These are phyloP conservation scores for Tolypocladium endophyticum DNA, from an alignment of 2,329 filamentous ascomycete genomes.

Conservation along the genomic window DNA sequence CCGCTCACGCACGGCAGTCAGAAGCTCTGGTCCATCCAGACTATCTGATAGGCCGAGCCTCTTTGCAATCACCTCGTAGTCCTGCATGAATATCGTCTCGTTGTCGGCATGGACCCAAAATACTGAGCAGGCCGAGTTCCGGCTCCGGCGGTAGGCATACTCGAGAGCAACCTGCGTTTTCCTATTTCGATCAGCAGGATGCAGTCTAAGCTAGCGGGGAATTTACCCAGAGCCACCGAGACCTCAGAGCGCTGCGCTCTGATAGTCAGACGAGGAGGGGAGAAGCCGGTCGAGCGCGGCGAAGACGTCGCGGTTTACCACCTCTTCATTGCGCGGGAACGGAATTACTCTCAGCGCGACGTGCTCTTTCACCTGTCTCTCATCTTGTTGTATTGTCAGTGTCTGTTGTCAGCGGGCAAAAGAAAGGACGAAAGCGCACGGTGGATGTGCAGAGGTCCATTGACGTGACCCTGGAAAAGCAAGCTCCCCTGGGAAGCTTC, in stretches of 20 bases:
- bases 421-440: too few species aligned
- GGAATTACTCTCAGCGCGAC: not conserved
- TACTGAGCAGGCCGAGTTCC: slow-evolving; percentile 14
- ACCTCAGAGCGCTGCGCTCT: not conserved
- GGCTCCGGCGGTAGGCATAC: slow-evolving; percentile 18
- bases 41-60: slow-evolving; percentile 10
- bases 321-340: not conserved
- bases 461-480: too few species aligned
- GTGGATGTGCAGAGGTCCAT: too few species aligned
- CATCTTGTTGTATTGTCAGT: too few species aligned
- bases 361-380: too few species aligned
- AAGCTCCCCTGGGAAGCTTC: too few species aligned
- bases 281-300: not conserved
- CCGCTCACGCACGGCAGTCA: slow-evolving; percentile 4
- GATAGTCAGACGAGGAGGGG: not conserved
- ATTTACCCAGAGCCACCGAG: not conserved
- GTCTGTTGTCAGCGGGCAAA: too few species aligned
- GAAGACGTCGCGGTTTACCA: not conserved
- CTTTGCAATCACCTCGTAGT: slow-evolving; percentile 19
- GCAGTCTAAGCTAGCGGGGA: not conserved
- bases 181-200: slow-evolving; percentile 8
- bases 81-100: slow-evolving; percentile 17
- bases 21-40: slow-evolving; percentile 10
- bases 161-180: slow-evolving; percentile 27
- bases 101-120: slow-evolving; percentile 27